Conservation (phyloP, 2,329 filamentous ascomycete genomes). For the Xylariaceae sp. region DNA sequence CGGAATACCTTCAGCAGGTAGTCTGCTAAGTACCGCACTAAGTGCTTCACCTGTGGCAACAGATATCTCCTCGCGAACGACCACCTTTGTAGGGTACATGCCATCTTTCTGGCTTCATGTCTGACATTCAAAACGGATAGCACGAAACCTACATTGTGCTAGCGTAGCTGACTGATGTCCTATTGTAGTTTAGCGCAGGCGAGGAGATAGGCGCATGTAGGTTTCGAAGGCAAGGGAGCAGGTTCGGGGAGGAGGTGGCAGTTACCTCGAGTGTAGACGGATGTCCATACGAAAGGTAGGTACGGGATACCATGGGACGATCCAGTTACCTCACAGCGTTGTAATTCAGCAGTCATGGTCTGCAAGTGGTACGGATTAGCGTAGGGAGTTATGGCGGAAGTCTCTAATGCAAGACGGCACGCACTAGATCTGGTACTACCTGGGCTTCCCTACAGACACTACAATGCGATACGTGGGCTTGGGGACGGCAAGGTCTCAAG, state of each 20-base stretch:
- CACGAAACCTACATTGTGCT: background rate
- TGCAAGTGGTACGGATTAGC: background rate
- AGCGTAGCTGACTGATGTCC: too few species aligned
- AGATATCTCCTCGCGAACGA: too few species aligned
- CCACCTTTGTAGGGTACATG: too few species aligned
- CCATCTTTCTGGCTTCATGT: too few species aligned
- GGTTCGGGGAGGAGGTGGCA: too few species aligned
- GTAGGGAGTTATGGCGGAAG: background rate
- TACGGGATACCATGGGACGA: background rate
- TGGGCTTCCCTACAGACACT: background rate
- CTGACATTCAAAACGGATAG: background rate
- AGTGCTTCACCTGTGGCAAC: too few species aligned
- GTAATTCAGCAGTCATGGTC: background rate
- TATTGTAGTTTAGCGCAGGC: background rate
- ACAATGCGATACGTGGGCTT: background rate
- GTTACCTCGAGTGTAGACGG: too few species aligned
- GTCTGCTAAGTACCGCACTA: too few species aligned
- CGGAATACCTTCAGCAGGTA: too few species aligned
- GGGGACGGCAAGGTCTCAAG: background rate
- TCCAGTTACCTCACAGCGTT: background rate
- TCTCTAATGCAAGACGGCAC: background rate
- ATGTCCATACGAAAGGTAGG: background rate
- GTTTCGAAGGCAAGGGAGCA: too few species aligned
- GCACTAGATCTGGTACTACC: background rate
- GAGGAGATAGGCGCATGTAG: too few species aligned